Evolutionary conservation across 495 filamentous ascomycete species (phyloP), one percentile per base, ranked within the genome.

Genomic region (Jackrogersella minutella): DNA sequence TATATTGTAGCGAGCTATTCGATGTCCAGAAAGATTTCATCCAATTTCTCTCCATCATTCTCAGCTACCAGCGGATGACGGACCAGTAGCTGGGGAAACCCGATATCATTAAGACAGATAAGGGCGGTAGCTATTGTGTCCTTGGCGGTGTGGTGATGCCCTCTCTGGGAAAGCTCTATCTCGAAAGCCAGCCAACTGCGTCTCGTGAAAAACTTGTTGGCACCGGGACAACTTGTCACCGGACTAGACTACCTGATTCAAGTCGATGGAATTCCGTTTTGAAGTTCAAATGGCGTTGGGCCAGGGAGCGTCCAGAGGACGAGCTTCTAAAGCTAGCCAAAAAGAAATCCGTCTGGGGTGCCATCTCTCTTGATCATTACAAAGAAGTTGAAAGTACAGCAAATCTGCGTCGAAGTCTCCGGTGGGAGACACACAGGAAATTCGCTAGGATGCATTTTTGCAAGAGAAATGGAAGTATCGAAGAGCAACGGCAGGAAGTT

Each of bases 1-100:
- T 69, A 47, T 82, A 81, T 63, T 75, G 76, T 58, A 74, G 72
- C 65, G 72, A 65, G 14, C 19, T 62, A 37, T 77, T 82, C 60
- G 67, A 82, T 71, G 69, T 81, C 59, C 70, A 71, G 44, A 50
- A 76, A 54, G 63, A 80, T 22, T 67, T 64, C 36, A 50, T 67
- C 34, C 66, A 69, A 56, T 75, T 75, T 54, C 70, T 75, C 49
- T 69, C 66, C 33, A 31, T 71, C 49, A 52, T 71, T 66, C 64
- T 66, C 24, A 66, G 61, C 49, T 73, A 75, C 44, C 63, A 62
- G 52, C 60, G 46, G 58, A 73, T 75, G 66, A 66, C 62, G 34
- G 62, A 70, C 28, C 31, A 63, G 21, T 66, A 70, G 8, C 59
- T 69, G 21, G 65, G 63, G 39, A 68, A 60, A 57, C 49, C 1